phyloP scores from a whole-genome alignment of 2,329 filamentous ascomycete species.

The Clonostachys solani region DNA sequence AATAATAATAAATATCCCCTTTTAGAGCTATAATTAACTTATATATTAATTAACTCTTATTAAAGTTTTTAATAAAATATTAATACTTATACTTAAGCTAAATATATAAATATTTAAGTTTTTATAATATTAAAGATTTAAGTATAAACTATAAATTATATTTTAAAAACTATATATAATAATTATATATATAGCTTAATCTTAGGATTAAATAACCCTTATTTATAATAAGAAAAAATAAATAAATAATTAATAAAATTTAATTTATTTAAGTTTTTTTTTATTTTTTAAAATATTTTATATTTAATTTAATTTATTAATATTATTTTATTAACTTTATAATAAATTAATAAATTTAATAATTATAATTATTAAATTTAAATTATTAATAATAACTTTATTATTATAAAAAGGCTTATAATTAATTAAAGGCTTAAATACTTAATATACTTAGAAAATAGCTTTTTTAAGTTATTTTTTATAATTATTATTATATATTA shows the following conservation, averaged over 20 bases:
- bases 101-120: neutral
- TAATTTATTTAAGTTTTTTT: neutral
- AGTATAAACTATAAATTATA: neutral
- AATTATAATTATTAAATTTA: neutral
- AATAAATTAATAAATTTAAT: neutral
- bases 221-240: neutral
- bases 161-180: neutral
- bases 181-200: neutral
- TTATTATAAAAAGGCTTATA: too few relatives aligned
- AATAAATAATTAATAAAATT: neutral
- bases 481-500: neutral
- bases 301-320: neutral
- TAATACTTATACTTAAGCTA: too few relatives aligned
- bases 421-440: too few relatives aligned
- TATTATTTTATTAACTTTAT: too few relatives aligned
- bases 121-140: conserved; percentile 1
- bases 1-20: too few relatives aligned
- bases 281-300: conserved; percentile 1
- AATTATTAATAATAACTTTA: neutral
- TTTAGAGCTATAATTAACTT: too few relatives aligned
- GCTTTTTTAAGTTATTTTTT: neutral
- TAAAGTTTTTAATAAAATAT: too few relatives aligned
- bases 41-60: too few relatives aligned
- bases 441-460: neutral
- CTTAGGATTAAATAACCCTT: neutral